These are phyloP conservation scores for Bryoerythrophyllum caledonicum DNA, from an alignment of 225 moss, liverwort and hornwort genomes.

Conservation along the genomic window DNA sequence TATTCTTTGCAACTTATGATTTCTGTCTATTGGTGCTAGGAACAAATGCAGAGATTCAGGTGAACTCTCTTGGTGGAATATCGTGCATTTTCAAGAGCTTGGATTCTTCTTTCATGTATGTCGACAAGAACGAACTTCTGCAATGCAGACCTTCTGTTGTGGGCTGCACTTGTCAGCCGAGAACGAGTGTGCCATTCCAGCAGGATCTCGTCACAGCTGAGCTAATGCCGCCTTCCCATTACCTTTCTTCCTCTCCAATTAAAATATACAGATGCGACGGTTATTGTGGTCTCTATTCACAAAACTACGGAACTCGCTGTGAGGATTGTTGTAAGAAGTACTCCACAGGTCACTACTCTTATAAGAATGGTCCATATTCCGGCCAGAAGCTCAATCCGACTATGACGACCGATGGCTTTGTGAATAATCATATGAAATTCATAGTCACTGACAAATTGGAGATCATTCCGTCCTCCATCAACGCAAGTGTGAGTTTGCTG, in stretches of 20 bases:
- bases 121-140: neutral
- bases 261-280: fast-evolving
- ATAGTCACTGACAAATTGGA: neutral
- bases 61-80: neutral
- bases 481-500: neutral
- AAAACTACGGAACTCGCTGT: neutral
- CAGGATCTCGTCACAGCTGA: neutral
- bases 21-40: too few species aligned
- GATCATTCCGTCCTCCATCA: neutral
- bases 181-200: too few species aligned
- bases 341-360: too few species aligned
- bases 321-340: too few species aligned
- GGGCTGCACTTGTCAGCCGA: neutral
- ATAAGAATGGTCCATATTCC: neutral
- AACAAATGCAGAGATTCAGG: neutral
- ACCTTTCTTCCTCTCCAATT: fast-evolving
- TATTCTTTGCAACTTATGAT: neutral
- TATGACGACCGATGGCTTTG: neutral
- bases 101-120: neutral
- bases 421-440: neutral
- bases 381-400: too few species aligned
- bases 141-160: neutral
- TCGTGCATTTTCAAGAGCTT: neutral
- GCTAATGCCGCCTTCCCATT: neutral
- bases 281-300: neutral